Conservation (phyloP, 106 monocot genomes). For the Dioscorea zingiberensis region DNA sequence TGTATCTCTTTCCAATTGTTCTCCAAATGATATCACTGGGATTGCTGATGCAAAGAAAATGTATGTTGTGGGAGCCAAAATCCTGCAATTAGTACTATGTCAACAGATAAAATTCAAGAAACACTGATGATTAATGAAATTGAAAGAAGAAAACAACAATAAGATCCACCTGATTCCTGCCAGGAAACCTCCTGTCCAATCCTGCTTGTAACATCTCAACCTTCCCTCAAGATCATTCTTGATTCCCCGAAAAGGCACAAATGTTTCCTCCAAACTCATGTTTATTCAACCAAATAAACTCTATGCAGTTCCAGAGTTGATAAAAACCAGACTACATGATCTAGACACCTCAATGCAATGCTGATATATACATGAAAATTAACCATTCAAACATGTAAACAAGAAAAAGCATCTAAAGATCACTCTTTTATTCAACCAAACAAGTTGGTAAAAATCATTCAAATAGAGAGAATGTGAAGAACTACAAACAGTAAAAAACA, state of each 20-base stretch:
- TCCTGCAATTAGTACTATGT: slow-evolving; percentile 1
- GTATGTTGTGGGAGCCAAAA: slow-evolving; percentile 46
- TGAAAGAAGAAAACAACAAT: not conserved
- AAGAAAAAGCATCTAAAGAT: too few relatives aligned
- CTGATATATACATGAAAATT: too few relatives aligned
- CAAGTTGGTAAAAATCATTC: too few relatives aligned
- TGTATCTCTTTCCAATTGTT: slow-evolving; percentile 74
- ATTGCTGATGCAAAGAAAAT: slow-evolving; percentile 92
- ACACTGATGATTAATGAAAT: not conserved
- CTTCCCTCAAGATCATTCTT: slow-evolving; percentile 62
- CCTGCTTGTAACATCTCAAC: slow-evolving; percentile 66
- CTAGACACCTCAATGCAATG: too few relatives aligned
- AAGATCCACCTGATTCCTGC: slow-evolving; percentile 49
- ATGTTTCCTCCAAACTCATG: slow-evolving; percentile 57
- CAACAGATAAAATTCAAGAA: not conserved
- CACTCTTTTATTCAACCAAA: too few relatives aligned
- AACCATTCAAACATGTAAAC: not conserved
- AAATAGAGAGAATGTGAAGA: too few relatives aligned
- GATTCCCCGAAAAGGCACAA: slow-evolving; percentile 68
- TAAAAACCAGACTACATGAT: too few relatives aligned
- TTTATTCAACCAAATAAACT: not conserved
- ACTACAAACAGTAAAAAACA: too few relatives aligned
- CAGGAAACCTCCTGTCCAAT: slow-evolving; percentile 59
- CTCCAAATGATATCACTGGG: slow-evolving; percentile 89
- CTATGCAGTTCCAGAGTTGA: too few relatives aligned